Base-by-base conservation (phyloP, 176 grass and related monocot species). In the Musa beccarii region DNA sequence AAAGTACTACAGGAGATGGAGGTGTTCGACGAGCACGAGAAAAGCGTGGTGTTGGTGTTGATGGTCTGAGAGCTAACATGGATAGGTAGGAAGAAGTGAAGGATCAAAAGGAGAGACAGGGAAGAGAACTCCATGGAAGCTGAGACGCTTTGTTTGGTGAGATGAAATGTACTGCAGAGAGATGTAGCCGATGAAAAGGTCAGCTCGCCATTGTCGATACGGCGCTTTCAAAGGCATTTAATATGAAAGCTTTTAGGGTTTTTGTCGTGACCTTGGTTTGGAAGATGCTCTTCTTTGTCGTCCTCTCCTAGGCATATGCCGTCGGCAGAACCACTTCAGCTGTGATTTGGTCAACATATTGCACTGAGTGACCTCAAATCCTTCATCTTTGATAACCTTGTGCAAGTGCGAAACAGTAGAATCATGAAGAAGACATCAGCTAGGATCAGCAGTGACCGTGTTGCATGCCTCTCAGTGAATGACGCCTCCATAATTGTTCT, bases 1-100 rank as follows among this genome's bases (percentile, higher is more conserved):
- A 52, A 84, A 20, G 89, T 84, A 43, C 68, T 53, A 81, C 89
- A 89, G 25, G 59, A 52, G 53, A 29, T 12, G 14, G 76, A 51
- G 49, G 25, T 15, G 11, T 66, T 28, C 17, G 66, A 50, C 0
- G 77, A 70, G 66, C 77, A 79, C 9, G 77, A 79, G 24, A 79
- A 79, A 11, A 69, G 52, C 15, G 77, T 71, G 54, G 77, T 61
- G 77, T 79, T 71, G 24, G 66, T 70, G 22, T 59, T 69, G 52
- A 3, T 57, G 26, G 19, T 6, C 50, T 79, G 66, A 22, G 28
- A 1, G 54, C n/a, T 1, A 53, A 66, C 25, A 19, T 34, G 63
- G 64, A 19, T 25, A 23, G 49, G 21, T 15, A 22, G 17, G 23
- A 69, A 10, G 64, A 57, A 52, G 19, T 14, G 53, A 57, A 69